Conservation (phyloP, 148 eudicot genomes). For the Cornus florida region DNA sequence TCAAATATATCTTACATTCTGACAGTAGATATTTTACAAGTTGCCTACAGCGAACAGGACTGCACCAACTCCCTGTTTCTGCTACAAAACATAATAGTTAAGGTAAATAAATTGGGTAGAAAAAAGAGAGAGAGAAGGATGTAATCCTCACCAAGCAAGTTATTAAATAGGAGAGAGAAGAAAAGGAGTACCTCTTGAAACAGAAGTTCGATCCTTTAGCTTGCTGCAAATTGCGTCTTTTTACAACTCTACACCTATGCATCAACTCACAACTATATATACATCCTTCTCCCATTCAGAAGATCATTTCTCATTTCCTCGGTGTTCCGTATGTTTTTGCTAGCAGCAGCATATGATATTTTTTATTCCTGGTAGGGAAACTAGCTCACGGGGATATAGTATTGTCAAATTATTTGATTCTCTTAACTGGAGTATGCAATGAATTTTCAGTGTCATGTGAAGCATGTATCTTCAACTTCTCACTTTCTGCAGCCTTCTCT, state of each 20-base stretch:
- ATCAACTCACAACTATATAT: neutral
- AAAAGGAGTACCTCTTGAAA: neutral
- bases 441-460: conserved; percentile 24
- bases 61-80: neutral
- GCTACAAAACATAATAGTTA: neutral
- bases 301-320: neutral
- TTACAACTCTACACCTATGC: conserved; percentile 13
- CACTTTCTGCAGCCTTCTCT: conserved; percentile 56
- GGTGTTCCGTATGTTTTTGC: neutral
- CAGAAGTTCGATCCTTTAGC: neutral
- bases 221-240: conserved; percentile 3
- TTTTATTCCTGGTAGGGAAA: neutral
- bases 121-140: neutral
- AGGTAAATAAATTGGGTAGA: neutral
- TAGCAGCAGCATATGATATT: neutral
- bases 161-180: neutral
- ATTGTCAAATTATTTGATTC: conserved; percentile 23
- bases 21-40: conserved; percentile 6
- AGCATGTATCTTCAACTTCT: conserved; percentile 27
- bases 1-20: neutral
- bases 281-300: neutral
- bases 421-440: conserved; percentile 23
- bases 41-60: neutral
- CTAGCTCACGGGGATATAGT: neutral
- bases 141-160: neutral